Percentiles rank a stretch among this genome's conserved stretches.
Conservation (phyloP, 108 stramenopile species). For the Ochromonas danica region DNA sequence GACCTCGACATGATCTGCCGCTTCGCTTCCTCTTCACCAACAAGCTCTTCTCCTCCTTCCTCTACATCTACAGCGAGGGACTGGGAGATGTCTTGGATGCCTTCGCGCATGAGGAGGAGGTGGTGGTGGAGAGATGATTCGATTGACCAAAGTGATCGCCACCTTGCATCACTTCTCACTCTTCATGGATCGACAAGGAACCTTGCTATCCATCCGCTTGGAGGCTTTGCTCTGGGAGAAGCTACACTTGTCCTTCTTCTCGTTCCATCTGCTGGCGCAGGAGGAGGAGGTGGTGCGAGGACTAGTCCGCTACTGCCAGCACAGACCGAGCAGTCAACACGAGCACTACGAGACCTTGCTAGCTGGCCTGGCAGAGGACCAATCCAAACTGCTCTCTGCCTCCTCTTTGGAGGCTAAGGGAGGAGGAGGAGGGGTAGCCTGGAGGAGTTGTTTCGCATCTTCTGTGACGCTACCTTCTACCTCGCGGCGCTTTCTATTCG, state of each 20-base stretch:
- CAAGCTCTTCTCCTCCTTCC: neutral
- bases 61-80: slow-evolving; percentile 12
- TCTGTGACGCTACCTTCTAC: slow-evolving; percentile 14
- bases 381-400: slow-evolving; percentile 9
- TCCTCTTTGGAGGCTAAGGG: slow-evolving; percentile 13
- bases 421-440: slow-evolving; percentile 12
- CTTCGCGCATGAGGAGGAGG: slow-evolving; percentile 4
- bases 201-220: slow-evolving; percentile 13
- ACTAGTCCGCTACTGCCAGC: slow-evolving; percentile 13
- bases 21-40: neutral
- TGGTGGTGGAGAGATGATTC: slow-evolving; percentile 1
- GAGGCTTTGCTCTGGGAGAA: slow-evolving; percentile 13
- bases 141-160: slow-evolving; percentile 14
- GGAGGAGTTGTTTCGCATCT: slow-evolving; percentile 9
- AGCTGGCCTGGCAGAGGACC: slow-evolving; percentile 12
- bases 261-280: slow-evolving; percentile 12
- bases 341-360: slow-evolving; percentile 9
- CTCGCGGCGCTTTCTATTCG: slow-evolving; percentile 13
- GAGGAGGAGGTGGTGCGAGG: slow-evolving; percentile 12
- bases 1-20: slow-evolving; percentile 13
- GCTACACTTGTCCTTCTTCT: slow-evolving; percentile 15
- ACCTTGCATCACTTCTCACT: slow-evolving; percentile 15
- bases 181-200: slow-evolving; percentile 15
- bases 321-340: slow-evolving; percentile 13
- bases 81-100: slow-evolving; percentile 13